phyloP scores from a whole-genome alignment of 192 early-diverging fungal species.

The Kappamyces sp. region DNA sequence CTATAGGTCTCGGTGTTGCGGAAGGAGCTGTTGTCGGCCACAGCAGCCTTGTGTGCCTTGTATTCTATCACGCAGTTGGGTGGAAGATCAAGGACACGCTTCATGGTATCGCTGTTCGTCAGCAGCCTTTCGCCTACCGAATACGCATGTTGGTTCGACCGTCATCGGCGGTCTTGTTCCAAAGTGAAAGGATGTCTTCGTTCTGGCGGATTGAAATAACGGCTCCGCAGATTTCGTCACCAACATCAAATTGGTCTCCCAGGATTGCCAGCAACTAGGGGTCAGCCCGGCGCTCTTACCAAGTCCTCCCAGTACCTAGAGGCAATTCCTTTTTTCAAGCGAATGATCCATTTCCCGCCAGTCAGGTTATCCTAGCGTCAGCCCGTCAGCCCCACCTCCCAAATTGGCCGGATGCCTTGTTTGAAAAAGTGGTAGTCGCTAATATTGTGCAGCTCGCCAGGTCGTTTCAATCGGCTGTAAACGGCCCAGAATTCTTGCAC shows the following conservation, averaged over 20 bases:
- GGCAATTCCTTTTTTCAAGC: conserved; percentile 88
- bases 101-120: conserved; percentile 72
- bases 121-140: conserved; percentile 39
- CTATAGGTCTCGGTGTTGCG: conserved; percentile 63
- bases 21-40: conserved; percentile 84
- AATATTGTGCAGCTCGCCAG: conserved; percentile 76
- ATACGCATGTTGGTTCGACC: conserved; percentile 79
- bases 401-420: conserved; percentile 84
- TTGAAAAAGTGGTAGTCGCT: conserved; percentile 93
- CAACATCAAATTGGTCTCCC: conserved; percentile 86
- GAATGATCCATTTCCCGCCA: conserved; percentile 95
- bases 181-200: conserved; percentile 92
- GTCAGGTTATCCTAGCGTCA: conserved; percentile 65
- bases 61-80: conserved; percentile 87
- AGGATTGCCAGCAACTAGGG: conserved; percentile 75
- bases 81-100: conserved; percentile 78
- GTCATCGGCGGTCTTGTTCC: conserved; percentile 85
- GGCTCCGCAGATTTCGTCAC: conserved; percentile 84
- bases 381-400: conserved; percentile 60
- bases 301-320: conserved; percentile 87
- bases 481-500: conserved; percentile 96
- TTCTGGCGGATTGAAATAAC: conserved; percentile 88
- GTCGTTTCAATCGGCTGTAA: conserved; percentile 71
- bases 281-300: conserved; percentile 32
- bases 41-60: conserved; percentile 79